Base-by-base conservation (phyloP, 768 basidiomycete species). In the Pluteus cervinus region DNA sequence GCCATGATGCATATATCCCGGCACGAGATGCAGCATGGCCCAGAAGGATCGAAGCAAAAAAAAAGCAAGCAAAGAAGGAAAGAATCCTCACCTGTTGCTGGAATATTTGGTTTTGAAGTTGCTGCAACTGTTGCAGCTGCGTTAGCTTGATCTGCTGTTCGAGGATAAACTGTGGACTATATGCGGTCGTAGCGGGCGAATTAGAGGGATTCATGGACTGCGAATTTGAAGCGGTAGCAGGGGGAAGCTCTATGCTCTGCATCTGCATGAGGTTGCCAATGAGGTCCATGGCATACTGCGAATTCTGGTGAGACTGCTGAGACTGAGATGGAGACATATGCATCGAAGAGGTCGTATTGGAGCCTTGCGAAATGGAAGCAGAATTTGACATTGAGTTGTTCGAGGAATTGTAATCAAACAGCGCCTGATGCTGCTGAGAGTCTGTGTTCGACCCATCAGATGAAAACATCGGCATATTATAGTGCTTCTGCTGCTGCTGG, bases 101-200 rank as follows among this genome's bases (percentile, higher is more conserved):
- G 42, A 90, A 86, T 42, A 89, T 85, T 66, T 88, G 83, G 40
- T 80, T 80, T 52, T 92, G 86, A 9, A 82, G 65, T 54, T 85
- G 79, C 52, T 83, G 84, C 7, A 85, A 65, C 54, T 84, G 79
- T 44, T 84, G 87, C 3, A 90, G 65, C 55, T 86, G 84, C 2
- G 74, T 73, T 30, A 89, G 68, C 55, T 81, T 83, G 62, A 86
- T 75, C 55, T 88, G 85, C 48, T 87, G 84, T 51, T 86, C 81
- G 28, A 82, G 57, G 24, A 84, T 58, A 43, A 75, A 53, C 31
- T 79, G 73, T 5, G 75, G 66, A 24, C 62, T 66, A 29, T 52
- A 52, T 33, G 53, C 21, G 14, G 44, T 25, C 5, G 26, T 20
- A 33, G 36, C 24, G 7, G 33, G 14, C 15, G 4, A 11, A 32